Conservation (phyloP, 225 moss, liverwort and hornwort species). For the Asterella californica region DNA sequence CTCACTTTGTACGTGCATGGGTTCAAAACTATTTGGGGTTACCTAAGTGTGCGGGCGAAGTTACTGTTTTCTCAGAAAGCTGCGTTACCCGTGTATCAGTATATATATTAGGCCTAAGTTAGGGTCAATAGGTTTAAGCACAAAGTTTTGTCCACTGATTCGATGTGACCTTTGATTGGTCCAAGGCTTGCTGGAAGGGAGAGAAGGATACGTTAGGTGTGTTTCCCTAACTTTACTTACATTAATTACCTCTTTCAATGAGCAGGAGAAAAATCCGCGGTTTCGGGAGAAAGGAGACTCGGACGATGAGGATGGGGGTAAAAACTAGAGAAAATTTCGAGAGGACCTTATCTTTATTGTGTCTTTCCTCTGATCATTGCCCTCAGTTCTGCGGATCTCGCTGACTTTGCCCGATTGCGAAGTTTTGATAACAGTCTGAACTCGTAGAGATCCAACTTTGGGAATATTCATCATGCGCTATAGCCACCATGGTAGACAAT, state of each 20-base stretch:
- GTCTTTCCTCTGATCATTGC: neutral
- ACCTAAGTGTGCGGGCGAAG: too few relatives aligned
- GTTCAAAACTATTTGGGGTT: too few relatives aligned
- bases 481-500: constrained; percentile 4
- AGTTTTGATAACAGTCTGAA: constrained; percentile 1
- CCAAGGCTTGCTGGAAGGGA: neutral
- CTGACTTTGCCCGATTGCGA: neutral
- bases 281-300: constrained; percentile 99
- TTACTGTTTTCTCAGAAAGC: too few relatives aligned
- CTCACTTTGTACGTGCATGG: too few relatives aligned
- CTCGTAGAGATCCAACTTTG: neutral
- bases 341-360: neutral
- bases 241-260: too few relatives aligned
- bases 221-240: too few relatives aligned
- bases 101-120: neutral
- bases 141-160: neutral
- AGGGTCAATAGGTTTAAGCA: neutral
- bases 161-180: neutral
- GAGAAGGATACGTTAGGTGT: neutral
- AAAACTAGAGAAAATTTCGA: constrained; percentile 37
- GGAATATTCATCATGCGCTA: neutral
- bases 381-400: neutral
- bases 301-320: constrained; percentile 96
- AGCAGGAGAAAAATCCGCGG: constrained; percentile 88
- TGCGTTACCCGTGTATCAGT: too few relatives aligned